Evolutionary conservation across 2,329 filamentous ascomycete species (phyloP), one percentile per base, ranked within the genome.

Genomic region (Epichloe elymi): DNA sequence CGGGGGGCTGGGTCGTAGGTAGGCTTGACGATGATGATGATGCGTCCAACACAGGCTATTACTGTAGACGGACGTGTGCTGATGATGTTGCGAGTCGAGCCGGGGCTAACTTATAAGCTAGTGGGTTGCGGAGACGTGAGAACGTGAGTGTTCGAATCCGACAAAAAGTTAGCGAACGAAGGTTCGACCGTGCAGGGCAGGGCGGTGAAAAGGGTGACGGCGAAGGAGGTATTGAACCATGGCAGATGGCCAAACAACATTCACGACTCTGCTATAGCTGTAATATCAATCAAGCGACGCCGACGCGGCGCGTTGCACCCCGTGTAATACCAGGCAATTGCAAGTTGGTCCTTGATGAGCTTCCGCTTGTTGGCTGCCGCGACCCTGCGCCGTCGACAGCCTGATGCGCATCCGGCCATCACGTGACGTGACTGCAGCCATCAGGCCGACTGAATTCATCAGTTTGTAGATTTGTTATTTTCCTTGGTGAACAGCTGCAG

Each of bases 91-190:
- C 48, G 51, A 52, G 52, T 53, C 51, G 53, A 53, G 45, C 3
- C 37, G 14, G 45, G 38, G 38, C 42, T 26, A 19, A 45, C 15
- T 11, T 12, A 52, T 55, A 54, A 56, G 55, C 55, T 53, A 55
- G 55, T 53, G 54, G 50, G 50, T 41, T 54, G 54, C 56, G 54
- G 51, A 54, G 53, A 54, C 51, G 49, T 53, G 51, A 50, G 49
- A 54, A 54, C 51, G 49, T 53, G 51, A 50, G 49, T 49, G 50
- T 43, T 37, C 19, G 30, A 38, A 38, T 38, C 39, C 30, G 17
- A 41, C 15, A 15, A 33, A 30, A 30, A 51, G 47, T 45, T 26
- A 46, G 52, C 35, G 39, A 48, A 53, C 37, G 46, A 43, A 43
- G 39, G 33, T 12, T 35, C 37, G 46, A 50, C 49, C 49, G 49